Percentiles rank a stretch among this genome's conserved stretches.
These are phyloP conservation scores for Pythium inflatum DNA, from an alignment of 352 stramenopile species.

Conservation along the genomic window DNA sequence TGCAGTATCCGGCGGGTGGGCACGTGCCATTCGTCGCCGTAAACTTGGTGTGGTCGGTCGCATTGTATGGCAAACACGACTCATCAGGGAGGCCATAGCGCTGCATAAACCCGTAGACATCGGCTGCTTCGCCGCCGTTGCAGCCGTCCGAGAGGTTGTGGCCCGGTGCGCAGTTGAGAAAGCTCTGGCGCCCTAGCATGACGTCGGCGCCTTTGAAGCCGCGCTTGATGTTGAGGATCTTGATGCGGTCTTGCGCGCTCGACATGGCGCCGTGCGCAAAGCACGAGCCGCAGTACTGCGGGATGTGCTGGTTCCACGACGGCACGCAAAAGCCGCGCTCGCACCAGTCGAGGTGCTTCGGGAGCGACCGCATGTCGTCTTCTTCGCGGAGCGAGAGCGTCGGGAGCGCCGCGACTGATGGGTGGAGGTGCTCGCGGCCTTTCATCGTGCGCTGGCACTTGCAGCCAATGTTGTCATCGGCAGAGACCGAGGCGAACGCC, in stretches of 20 bases:
- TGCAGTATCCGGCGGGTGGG: conserved; percentile 77
- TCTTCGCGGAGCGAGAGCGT: conserved; percentile 39
- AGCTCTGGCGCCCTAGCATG: conserved; percentile 80
- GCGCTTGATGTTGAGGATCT: conserved; percentile 73
- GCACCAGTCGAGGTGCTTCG: conserved; percentile 91
- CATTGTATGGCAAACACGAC: conserved; percentile 82
- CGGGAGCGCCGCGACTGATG: conserved; percentile 28
- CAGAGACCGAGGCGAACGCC: neutral
- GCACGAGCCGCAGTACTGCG: conserved; percentile 88
- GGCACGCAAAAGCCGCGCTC: conserved; percentile 75
- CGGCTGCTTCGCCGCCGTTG: conserved; percentile 66
- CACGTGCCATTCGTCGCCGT: conserved; percentile 67
- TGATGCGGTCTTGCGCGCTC: conserved; percentile 80
- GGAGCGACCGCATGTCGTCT: conserved; percentile 38
- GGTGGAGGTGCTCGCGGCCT: conserved; percentile 69
- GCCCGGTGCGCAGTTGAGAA: conserved; percentile 79
- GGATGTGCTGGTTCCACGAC: conserved; percentile 88
- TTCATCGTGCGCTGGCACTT: conserved; percentile 76
- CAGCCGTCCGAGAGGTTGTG: conserved; percentile 71
- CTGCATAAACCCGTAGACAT: conserved; percentile 85
- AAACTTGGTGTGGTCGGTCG: conserved; percentile 84
- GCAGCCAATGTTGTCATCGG: conserved; percentile 33
- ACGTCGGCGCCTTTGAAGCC: conserved; percentile 69
- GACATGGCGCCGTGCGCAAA: conserved; percentile 79
- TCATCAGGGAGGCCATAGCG: conserved; percentile 77